These are phyloP conservation scores for Clarireedia monteithiana DNA, from an alignment of 2,329 filamentous ascomycete species.

Conservation along the genomic window DNA sequence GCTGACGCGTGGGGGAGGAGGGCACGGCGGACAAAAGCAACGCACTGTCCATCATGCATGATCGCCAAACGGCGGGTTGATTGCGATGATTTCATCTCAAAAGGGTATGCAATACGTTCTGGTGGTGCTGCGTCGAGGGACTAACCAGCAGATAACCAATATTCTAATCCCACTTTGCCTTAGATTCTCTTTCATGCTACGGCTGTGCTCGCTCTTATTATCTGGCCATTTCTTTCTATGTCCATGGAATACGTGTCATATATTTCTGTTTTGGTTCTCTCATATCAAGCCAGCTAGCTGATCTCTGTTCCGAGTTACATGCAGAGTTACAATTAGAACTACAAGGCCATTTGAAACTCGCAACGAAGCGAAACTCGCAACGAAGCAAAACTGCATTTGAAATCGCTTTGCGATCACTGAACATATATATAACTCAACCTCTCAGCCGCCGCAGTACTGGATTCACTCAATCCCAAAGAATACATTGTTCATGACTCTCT, in stretches of 20 bases:
- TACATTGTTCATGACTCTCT: too few relatives aligned
- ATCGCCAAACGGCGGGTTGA: too few relatives aligned
- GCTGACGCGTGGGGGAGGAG: too few relatives aligned
- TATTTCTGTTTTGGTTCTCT: neutral
- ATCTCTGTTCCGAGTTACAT: neutral
- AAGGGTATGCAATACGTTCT: neutral
- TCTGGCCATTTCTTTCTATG: neutral
- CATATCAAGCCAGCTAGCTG: neutral
- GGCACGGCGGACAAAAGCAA: too few relatives aligned
- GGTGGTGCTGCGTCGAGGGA: neutral
- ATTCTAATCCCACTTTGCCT: neutral
- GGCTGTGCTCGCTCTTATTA: neutral
- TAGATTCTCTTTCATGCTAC: too few relatives aligned
- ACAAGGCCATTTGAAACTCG: slow-evolving; percentile 2
- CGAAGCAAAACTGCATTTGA: too few relatives aligned
- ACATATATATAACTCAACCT: too few relatives aligned
- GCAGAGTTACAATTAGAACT: neutral
- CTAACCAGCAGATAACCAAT: neutral
- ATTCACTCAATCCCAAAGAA: too few relatives aligned
- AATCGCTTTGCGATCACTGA: too few relatives aligned
- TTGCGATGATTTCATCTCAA: neutral
- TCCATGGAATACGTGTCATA: neutral
- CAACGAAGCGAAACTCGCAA: neutral
- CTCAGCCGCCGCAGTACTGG: too few relatives aligned
- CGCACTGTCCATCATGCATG: too few relatives aligned